phyloP scores from a whole-genome alignment of 176 grass and related monocot species.

The Aegilops tauschii region DNA sequence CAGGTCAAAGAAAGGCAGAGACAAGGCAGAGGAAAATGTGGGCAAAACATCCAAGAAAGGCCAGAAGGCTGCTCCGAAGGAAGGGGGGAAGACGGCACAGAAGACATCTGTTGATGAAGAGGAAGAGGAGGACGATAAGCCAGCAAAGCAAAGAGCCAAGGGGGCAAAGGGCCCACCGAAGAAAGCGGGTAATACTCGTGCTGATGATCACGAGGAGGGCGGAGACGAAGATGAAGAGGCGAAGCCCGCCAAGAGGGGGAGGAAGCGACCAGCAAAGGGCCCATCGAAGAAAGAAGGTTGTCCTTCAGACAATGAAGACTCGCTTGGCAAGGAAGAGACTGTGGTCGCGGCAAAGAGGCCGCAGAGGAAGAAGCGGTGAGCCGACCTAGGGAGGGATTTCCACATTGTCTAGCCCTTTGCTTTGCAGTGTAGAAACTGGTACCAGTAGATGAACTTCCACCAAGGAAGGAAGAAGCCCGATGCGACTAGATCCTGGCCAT shows the following conservation, averaged over 20 bases:
- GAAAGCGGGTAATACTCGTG: background rate
- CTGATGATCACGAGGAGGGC: background rate
- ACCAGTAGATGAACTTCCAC: background rate
- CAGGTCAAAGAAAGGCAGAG: constrained; percentile 2
- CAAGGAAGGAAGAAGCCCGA: background rate
- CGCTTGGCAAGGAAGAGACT: background rate
- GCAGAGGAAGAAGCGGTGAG: background rate
- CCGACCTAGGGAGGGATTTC: background rate
- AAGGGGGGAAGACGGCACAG: background rate
- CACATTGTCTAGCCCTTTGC: background rate
- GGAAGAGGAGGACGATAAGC: background rate
- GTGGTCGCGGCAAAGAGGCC: background rate
- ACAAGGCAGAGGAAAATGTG: background rate
- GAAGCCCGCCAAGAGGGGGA: background rate
- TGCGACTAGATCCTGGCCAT: background rate
- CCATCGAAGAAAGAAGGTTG: too few relatives aligned
- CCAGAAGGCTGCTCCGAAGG: background rate
- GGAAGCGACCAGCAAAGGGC: background rate
- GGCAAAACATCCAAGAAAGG: background rate
- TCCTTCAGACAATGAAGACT: too few relatives aligned
- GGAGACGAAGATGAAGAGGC: background rate
- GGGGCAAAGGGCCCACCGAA: background rate
- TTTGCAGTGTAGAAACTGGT: background rate
- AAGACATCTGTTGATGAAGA: background rate
- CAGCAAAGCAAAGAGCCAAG: constrained; percentile 1